A percentile compares a stretch with the other conserved stretches of the same genome.
phyloP scores from a whole-genome alignment of 352 stramenopile genomes.

The Globisporangium perplexum region DNA sequence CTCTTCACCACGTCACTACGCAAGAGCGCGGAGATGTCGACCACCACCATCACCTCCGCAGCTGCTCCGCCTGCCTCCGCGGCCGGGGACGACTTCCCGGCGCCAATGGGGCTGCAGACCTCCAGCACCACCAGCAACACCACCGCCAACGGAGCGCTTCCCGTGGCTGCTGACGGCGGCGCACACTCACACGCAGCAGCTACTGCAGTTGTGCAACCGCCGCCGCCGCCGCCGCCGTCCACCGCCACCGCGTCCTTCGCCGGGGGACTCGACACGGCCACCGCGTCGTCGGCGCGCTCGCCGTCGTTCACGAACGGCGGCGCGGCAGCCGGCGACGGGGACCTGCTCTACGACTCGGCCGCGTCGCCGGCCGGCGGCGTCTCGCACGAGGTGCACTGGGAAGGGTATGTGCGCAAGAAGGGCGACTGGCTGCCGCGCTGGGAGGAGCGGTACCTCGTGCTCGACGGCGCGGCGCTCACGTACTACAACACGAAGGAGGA shows the following conservation, averaged over 20 bases:
- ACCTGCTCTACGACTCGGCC: constrained; percentile 26
- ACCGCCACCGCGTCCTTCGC: not conserved
- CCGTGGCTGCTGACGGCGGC: too few species aligned
- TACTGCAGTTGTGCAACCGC: not conserved
- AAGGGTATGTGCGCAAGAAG: constrained; percentile 88
- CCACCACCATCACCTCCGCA: not conserved
- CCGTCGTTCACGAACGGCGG: constrained; percentile 12
- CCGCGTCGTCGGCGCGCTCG: constrained; percentile 8
- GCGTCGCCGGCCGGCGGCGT: constrained; percentile 31
- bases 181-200: too few species aligned
- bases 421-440: constrained; percentile 88
- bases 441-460: constrained; percentile 85
- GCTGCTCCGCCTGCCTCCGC: not conserved
- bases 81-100: not conserved
- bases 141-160: not conserved
- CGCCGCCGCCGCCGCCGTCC: not conserved
- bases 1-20: not conserved
- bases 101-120: not conserved
- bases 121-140: not conserved
- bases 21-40: not conserved
- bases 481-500: constrained; percentile 89
- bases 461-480: constrained; percentile 74
- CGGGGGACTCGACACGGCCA: constrained; percentile 1
- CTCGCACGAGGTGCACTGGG: constrained; percentile 80
- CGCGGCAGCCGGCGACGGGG: constrained; percentile 1